Base-by-base conservation (phyloP, 2,329 filamentous ascomycete species). In the Fusarium heterosporum region DNA sequence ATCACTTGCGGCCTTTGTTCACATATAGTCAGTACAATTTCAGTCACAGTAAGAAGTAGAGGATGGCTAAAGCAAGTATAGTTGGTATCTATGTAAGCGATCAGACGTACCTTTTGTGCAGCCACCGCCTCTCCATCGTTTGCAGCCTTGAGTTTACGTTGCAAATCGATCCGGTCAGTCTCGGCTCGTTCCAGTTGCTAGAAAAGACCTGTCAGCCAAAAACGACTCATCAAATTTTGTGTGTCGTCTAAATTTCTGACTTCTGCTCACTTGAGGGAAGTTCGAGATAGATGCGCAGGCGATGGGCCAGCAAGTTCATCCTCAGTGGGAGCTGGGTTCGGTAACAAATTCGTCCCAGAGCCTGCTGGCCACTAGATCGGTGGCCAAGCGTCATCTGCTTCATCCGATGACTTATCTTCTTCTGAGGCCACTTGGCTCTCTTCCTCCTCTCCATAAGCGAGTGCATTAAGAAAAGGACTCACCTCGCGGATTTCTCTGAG, bases 151-250 rank as follows among this genome's bases (percentile, higher is more conserved):
- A 87, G 78, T 52, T 83, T 83, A 66, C 82, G 80, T 71, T 86
- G 84, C 36, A 88, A 75, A 55, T 87, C 85, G 66, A 84, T 82
- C 52, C 82, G 85, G 42, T 87, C 85, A 65, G 83, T 80, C 65
- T 88, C 85, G 14, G 83, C 80, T 70, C 85, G 82, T 64, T 88
- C 85, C 69, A 86, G 81, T 85, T 88, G 86, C 85, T 88, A 70
- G 38, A 39, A 17, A 19, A 40, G 45, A 30, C 14, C 16, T 32
- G 64, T 74, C 58, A 73, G 72, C 60, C 17, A 52, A 55, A 25
- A 8, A 7, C 26, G 39, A 17, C 14, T 7, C 26, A 42, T 34
- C 25, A 34, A 36, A 36, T n/a, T n/a, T 29, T 29, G 30, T 12
- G 32, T 38, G n/a, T 25, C 25, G 34, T 19, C 14, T 14, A 16